A percentile compares a stretch with the other conserved stretches of the same genome.
phyloP scores from a whole-genome alignment of 1,284 basidiomycete genomes.

The Leccinum fallax region DNA sequence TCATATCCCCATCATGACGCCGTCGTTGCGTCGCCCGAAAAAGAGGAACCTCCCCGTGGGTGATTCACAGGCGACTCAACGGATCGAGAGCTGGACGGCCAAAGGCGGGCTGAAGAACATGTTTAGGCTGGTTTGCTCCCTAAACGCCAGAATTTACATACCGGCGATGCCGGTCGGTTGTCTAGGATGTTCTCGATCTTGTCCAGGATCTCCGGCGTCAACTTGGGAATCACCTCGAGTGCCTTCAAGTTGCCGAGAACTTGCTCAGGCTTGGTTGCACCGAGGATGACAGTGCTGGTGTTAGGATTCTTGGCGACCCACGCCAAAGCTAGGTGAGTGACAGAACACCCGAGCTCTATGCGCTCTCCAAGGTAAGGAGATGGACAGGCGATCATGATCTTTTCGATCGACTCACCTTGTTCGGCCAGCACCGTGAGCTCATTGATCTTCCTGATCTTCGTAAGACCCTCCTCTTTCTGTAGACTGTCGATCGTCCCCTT shows the following conservation, averaged over 20 bases:
- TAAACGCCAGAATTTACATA: constrained; percentile 17
- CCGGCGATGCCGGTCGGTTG: constrained; percentile 35
- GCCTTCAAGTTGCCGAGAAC: constrained; percentile 65
- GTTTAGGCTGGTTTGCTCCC: not conserved
- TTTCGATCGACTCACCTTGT: constrained; percentile 22
- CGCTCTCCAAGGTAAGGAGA: not conserved
- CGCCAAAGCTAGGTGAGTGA: constrained; percentile 70
- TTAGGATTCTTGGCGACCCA: constrained; percentile 75
- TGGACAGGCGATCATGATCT: not conserved
- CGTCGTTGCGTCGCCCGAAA: not conserved
- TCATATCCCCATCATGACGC: not conserved
- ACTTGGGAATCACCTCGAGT: constrained; percentile 56
- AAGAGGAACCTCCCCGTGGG: not conserved
- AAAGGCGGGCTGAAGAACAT: constrained; percentile 24
- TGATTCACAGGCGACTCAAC: constrained; percentile 18
- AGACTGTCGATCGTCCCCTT: constrained; percentile 39
- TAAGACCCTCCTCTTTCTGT: constrained; percentile 41
- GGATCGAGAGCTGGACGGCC: constrained; percentile 36
- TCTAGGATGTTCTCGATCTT: constrained; percentile 58
- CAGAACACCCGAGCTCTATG: constrained; percentile 52
- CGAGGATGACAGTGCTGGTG: constrained; percentile 66
- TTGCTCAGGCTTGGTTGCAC: constrained; percentile 51
- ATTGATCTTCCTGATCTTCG: constrained; percentile 54
- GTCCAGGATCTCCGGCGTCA: constrained; percentile 53
- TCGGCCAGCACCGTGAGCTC: constrained; percentile 52